Base-by-base conservation (phyloP, 768 basidiomycete species). In the Paxillus rubicundulus region DNA sequence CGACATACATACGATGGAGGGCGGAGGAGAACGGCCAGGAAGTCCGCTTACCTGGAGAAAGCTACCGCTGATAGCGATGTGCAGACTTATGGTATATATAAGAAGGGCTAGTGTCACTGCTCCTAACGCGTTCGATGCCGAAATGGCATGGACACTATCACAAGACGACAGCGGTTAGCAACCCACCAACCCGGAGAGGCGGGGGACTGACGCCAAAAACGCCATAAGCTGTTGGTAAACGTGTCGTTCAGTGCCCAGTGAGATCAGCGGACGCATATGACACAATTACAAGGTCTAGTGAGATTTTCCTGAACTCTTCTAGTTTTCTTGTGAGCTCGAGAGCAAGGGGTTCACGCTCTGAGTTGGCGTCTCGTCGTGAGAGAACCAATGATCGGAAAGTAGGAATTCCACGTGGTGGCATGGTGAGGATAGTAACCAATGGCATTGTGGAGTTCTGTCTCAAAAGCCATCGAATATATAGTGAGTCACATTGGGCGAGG, bases 21-120 rank as follows among this genome's bases (percentile, higher is more conserved):
- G 21, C 4, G 30, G 5, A 17, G 16, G 18, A 24, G 24, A 24
- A 24, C n/a, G n/a, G 3, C 5, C 32, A 14, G 20, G 33, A 33
- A 18, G 12, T 32, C 38, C 5, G 20, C 49, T 54, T 55, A 62
- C 69, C 13, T 28, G 57, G 30, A 68, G 53, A 30, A 60, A 55
- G 9, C 47, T 49, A n/a, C 30, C 43, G 18, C 57, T 57, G 44
- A 56, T 39, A 18, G 48, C 54, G 43, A 62, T 47, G 32, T 70
- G 59, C 52, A 69, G 60, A 33, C 60, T 69, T 40, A 70, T 59
- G 2, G 67, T 69, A 30, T 70, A 66, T 5, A 69, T 45, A 24
- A 69, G 40, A 27, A 70, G 62, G 13, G 56, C 56, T 18, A 69
- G 54, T 4, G 69, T 67, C 32, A 52, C 45, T 13, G 60, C 52